Base-by-base conservation (phyloP, 805 yeast species). In the Yamadazyma ubonensis region DNA sequence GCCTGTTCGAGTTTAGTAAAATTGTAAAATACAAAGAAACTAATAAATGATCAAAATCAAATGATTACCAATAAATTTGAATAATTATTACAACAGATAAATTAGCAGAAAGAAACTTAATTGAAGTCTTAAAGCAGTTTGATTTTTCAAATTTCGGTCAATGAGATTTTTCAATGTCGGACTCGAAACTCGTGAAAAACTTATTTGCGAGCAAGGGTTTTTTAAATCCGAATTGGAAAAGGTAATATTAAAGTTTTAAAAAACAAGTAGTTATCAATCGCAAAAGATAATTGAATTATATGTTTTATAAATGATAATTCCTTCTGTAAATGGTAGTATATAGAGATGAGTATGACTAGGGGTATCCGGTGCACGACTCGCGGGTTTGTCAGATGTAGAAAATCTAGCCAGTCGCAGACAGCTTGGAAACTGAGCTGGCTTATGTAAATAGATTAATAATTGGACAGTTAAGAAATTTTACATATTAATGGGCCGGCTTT, bases 361-460 rank as follows among this genome's bases (percentile, higher is more conserved):
- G 30, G 17, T 27, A 11, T 12, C 3, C 10, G 16, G 30, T 12
- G 8, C 30, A 27, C 30, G 30, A 27, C 30, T n/a, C 30, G 30
- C 4, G 11, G 17, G 30, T 27, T 27, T 12, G 17, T 27, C 30
- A 27, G 30, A 27, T 12, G 17, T 35, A 33, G n/a, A 45, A 27
- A 27, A 27, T 27, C 30, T 27, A 27, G 30, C 30, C 30, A 27
- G 30, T 27, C 30, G 30, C 16, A 23, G 7, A 23, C n/a, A 12
- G 26, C 26, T 23, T 10, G 26, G 26, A 4, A 10, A 12, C 26
- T 7, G 17, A 23, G 46, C 35, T 29, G 57, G 52, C 23, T 47
- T 34, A 41, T 47, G 52, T 33, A 23, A 19, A 49, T 35, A 21
- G 57, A 51, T 23, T 47, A 33, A 41, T 47, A 51, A 34, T 45